Conservation (phyloP, 2,329 filamentous ascomycete genomes). For the Nothomitra cinnamomea region DNA sequence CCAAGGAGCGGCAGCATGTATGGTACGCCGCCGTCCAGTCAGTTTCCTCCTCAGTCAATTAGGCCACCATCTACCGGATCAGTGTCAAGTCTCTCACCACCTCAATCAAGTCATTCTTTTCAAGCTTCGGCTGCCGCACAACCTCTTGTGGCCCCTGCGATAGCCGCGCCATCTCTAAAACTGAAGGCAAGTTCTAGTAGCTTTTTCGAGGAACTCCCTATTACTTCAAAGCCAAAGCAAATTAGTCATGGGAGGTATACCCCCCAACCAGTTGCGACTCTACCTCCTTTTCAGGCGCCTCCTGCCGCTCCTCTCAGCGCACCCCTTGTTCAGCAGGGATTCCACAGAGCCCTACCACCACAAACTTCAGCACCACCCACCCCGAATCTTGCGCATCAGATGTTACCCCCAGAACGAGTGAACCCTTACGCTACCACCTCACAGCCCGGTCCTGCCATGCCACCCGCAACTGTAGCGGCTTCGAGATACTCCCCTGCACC, state of each 20-base stretch:
- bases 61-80: constrained; percentile 3
- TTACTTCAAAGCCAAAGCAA: constrained; percentile 43
- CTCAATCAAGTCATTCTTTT: neutral
- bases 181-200: constrained; percentile 25
- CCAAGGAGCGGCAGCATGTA: constrained; percentile 46
- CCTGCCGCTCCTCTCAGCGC: constrained; percentile 16
- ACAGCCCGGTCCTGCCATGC: constrained; percentile 21
- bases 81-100: constrained; percentile 1
- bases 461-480: constrained; percentile 25
- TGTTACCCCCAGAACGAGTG: constrained; percentile 12
- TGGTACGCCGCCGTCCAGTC: constrained; percentile 5
- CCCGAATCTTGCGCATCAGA: constrained; percentile 14
- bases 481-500: constrained; percentile 43
- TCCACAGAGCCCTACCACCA: constrained; percentile 17
- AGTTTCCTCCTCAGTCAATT: neutral
- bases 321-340: constrained; percentile 9
- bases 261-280: constrained; percentile 28
- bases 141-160: neutral
- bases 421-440: constrained; percentile 16
- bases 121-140: neutral
- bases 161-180: constrained; percentile 10
- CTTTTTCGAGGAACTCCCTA: constrained; percentile 66
- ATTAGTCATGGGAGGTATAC: constrained; percentile 26
- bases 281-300: neutral
- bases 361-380: constrained; percentile 13